Base-by-base conservation (phyloP, 768 basidiomycete species). In the Panellus pusillus region DNA sequence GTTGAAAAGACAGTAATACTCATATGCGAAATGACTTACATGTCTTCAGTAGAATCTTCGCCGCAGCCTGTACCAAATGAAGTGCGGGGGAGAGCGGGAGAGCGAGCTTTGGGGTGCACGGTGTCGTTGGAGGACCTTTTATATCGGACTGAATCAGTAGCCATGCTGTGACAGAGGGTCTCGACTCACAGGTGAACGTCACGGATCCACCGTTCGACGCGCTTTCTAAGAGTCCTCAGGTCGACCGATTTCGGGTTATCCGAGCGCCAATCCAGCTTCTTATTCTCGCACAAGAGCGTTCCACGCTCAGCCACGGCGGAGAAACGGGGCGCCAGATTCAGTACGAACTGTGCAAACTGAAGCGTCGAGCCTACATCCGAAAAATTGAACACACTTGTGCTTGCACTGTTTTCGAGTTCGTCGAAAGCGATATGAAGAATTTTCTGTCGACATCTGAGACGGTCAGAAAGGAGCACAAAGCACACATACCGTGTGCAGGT, bases 251-350 rank as follows among this genome's bases (percentile, higher is more conserved):
- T 13, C 17, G 38, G 14, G 17, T 38, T 42, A 47, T 56, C 55
- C 5, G 50, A 35, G 20, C 49, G 55, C 55, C 55, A 56, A 51
- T 46, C 38, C 12, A 56, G 31, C 17, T 32, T 39, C 31, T 51
- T 47, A 38, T 50, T 51, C 20, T 41, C 40, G 45, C 31, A 56
- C 47, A 31, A 29, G 36, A 20, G 32, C 2, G 1, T 37, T 28
- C 39, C 35, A 32, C 44, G 32, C 11, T 51, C 12, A 18, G 8
- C 18, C 14, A 55, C 40, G 20, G 20, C 4, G 24, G 55, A 13
- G 19, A 56, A 41, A 4, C 50, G 38, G 20, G 14, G 7, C 4
- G 44, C 18, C 9, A 56, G 44, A 14, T 14, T 20, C 8, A 56
- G 20, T 0, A 56, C 20, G 28, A 56, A 28, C 27, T 51, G 49